Evolutionary conservation across 2,329 filamentous ascomycete species (phyloP).

Genomic region (Myriosclerotinia duriaeana): DNA sequence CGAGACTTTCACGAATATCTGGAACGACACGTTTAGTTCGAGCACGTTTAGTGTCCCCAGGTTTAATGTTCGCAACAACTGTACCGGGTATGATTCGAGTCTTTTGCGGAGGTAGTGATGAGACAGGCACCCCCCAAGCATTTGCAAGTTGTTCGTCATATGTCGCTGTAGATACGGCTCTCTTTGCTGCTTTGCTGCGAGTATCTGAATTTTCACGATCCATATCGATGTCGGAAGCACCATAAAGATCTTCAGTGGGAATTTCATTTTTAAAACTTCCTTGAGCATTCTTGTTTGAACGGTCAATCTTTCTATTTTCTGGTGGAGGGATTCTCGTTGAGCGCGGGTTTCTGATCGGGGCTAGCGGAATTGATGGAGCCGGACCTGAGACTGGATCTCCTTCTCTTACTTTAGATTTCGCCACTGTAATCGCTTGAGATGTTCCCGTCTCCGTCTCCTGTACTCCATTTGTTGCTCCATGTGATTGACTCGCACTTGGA

Average conservation of each 20-base stretch:
- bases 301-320: neutral
- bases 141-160: neutral
- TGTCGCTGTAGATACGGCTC: neutral
- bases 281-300: neutral
- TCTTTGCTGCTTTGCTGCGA: neutral
- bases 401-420: neutral
- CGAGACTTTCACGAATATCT: neutral
- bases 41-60: neutral
- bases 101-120: neutral
- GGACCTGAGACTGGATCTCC: neutral
- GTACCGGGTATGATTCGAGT: conserved; percentile 6
- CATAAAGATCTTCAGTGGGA: neutral
- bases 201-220: neutral
- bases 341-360: neutral
- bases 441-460: neutral
- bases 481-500: neutral
- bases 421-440: neutral
- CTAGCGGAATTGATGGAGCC: neutral
- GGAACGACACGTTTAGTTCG: neutral
- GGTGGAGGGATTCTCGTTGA: neutral
- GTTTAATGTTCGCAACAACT: neutral
- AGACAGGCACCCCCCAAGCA: conserved; percentile 3
- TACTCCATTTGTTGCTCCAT: neutral
- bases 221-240: neutral
- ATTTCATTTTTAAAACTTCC: neutral